phyloP scores from a whole-genome alignment of 106 monocot genomes.

The Chionographis japonica region DNA sequence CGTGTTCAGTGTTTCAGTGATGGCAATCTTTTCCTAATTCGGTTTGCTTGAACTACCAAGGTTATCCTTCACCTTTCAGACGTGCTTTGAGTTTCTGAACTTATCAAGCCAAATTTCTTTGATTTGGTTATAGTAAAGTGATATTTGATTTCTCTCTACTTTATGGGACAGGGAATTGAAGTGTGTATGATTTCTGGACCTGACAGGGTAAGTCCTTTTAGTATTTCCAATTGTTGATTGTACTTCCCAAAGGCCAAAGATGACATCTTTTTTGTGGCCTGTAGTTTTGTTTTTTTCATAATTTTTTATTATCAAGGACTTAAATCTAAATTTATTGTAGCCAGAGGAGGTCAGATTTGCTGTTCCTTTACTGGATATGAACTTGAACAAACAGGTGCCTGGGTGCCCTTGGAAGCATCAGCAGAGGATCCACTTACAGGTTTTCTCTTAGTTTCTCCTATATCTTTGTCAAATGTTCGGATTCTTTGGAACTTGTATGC shows the following conservation, averaged over 20 bases:
- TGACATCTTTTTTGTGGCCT: background rate
- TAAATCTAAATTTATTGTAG: slow-evolving; percentile 19
- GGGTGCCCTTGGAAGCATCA: slow-evolving; percentile 65
- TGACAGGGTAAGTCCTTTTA: slow-evolving; percentile 54
- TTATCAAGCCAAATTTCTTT: background rate
- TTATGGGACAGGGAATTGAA: slow-evolving; percentile 70
- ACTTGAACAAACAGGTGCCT: slow-evolving; percentile 60
- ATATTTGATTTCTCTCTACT: background rate
- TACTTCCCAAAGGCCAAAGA: background rate
- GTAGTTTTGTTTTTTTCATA: background rate
- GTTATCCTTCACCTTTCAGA: too few relatives aligned
- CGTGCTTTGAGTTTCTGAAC: too few relatives aligned
- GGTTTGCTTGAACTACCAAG: too few relatives aligned
- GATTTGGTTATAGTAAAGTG: background rate
- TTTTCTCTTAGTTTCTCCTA: slow-evolving; percentile 16
- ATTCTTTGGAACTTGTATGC: background rate
- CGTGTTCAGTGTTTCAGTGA: too few relatives aligned
- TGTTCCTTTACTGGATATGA: slow-evolving; percentile 68
- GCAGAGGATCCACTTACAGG: slow-evolving; percentile 82
- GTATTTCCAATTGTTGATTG: background rate
- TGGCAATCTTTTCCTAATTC: too few relatives aligned
- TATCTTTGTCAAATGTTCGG: too few relatives aligned
- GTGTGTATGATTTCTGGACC: slow-evolving; percentile 47
- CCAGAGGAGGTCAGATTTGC: slow-evolving; percentile 80
- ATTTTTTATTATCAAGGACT: background rate